These are phyloP conservation scores for Fusarium pseudograminearum DNA, from an alignment of 2,329 filamentous ascomycete species.

Conservation along the genomic window DNA sequence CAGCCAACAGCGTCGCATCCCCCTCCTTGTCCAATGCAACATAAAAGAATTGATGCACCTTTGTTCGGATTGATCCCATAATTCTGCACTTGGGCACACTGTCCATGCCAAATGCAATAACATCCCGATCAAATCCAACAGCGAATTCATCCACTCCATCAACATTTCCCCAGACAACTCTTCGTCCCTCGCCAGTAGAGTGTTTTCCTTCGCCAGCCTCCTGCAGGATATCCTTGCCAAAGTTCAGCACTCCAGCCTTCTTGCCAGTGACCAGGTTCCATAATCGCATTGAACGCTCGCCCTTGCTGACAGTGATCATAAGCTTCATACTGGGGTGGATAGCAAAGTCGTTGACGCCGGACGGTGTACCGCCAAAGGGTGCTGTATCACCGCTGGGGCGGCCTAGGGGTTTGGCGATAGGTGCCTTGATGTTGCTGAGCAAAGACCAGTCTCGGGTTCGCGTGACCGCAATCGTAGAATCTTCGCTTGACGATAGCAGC, in stretches of 20 bases:
- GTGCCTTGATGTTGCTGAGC: slow-evolving; percentile 88
- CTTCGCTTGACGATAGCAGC: slow-evolving; percentile 87
- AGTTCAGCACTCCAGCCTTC: slow-evolving; percentile 93
- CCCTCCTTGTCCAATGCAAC: slow-evolving; percentile 63
- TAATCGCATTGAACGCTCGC: slow-evolving; percentile 89
- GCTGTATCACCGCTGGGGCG: slow-evolving; percentile 92
- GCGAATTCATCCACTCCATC: slow-evolving; percentile 84
- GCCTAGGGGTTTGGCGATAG: slow-evolving; percentile 82
- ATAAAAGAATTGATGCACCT: slow-evolving; percentile 86
- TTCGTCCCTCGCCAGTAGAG: slow-evolving; percentile 83
- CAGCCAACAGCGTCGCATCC: slow-evolving; percentile 68
- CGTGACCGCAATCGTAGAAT: slow-evolving; percentile 90
- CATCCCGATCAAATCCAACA: slow-evolving; percentile 88
- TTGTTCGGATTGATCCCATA: slow-evolving; percentile 75
- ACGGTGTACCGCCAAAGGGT: slow-evolving; percentile 80
- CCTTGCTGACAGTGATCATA: slow-evolving; percentile 91
- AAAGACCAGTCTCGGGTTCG: slow-evolving; percentile 90
- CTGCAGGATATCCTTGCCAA: slow-evolving; percentile 77
- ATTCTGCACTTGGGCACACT: slow-evolving; percentile 83
- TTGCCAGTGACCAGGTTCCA: slow-evolving; percentile 98
- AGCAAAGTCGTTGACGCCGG: slow-evolving; percentile 94
- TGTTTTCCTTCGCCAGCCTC: slow-evolving; percentile 82
- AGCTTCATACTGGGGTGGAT: slow-evolving; percentile 97
- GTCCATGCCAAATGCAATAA: slow-evolving; percentile 88
- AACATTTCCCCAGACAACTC: slow-evolving; percentile 81